Conservation (phyloP, 352 stramenopile species). For the Nothophytophthora sp. region DNA sequence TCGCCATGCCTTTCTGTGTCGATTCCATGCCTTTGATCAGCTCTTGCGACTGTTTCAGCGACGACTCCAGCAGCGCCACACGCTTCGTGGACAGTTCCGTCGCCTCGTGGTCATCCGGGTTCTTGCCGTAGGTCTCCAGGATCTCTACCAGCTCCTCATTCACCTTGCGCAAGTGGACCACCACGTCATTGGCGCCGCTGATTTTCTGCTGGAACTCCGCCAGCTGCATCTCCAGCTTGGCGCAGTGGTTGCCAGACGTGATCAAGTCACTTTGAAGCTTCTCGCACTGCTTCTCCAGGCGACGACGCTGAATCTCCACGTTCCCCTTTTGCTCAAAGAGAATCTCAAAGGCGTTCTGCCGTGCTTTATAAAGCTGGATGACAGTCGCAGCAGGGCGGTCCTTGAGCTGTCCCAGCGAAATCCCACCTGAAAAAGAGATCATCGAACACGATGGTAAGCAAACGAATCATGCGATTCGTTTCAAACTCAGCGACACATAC, state of each 20-base stretch:
- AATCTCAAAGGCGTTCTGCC: conserved; percentile 63
- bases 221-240: conserved; percentile 49
- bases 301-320: conserved; percentile 44
- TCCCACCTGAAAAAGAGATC: conserved; percentile 20
- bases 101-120: conserved; percentile 34
- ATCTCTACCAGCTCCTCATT: conserved; percentile 69
- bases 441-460: conserved; percentile 6
- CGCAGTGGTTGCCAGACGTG: conserved; percentile 40
- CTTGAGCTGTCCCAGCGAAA: conserved; percentile 46
- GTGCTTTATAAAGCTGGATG: conserved; percentile 55
- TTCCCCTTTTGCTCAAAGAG: conserved; percentile 59
- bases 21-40: conserved; percentile 45
- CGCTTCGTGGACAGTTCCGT: conserved; percentile 28
- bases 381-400: conserved; percentile 42
- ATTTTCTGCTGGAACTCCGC: conserved; percentile 47
- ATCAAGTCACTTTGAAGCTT: conserved; percentile 53
- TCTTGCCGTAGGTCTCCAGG: conserved; percentile 64
- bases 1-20: conserved; percentile 35
- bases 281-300: conserved; percentile 52
- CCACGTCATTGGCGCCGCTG: conserved; percentile 35
- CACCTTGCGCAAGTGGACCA: conserved; percentile 44
- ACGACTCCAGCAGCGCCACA: conserved; percentile 44
- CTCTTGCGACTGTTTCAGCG: conserved; percentile 49
- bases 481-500: no score
- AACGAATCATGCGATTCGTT: conserved; percentile 6